Evolutionary conservation across 495 filamentous ascomycete genomes (phyloP), one percentile per base, ranked within the genome.

Genomic region (Rostrohypoxylon terebratum): DNA sequence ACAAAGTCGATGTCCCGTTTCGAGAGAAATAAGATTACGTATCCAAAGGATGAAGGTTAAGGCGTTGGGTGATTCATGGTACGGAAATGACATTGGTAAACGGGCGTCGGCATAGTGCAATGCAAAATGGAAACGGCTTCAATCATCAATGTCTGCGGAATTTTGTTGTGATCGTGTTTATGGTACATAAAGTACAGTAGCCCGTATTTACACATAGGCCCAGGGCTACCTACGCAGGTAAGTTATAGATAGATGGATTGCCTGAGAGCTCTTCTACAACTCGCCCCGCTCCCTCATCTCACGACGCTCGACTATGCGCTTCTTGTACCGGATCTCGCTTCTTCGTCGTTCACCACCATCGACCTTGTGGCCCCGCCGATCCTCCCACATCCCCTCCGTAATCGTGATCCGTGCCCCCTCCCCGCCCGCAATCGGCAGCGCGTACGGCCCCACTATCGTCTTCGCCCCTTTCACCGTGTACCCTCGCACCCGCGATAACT

Each of bases 341-440:
- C 87, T 90, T 79, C 96, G 88, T 78, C 96, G 88, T 83, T 99
- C 96, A 85, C 96, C 96, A 75, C 96, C 96, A 85, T 99, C 96
- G 68, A 98, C 88, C 88, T 98, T 99, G 50, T 88, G 87, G 42
- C 96, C 96, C 63, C 91, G 85, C 75, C 81, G 85, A 73, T 92
- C 84, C 82, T 96, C 94, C 94, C 94, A 97, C 85, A 97, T 90
- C 3, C 92, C 92, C 75, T 97, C 94, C 69, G 91, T 89, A 6
- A 91, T 87, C 60, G 83, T 83, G 53, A 97, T 83, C 36, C 83
- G 83, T 2, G 90, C 91, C 36, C 87, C 88, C 44, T 82, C 83
- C 0, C 88, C 90, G 7, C 88, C 87, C 83, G 92, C 91, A 10
- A 93, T 72, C 0, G 86, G 86, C 67, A 81, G 81, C 10, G 93